Percentiles rank a stretch among this genome's conserved stretches.
These are phyloP conservation scores for Cunninghamia lanceolata DNA, from an alignment of 75 land plant species.

Conservation along the genomic window DNA sequence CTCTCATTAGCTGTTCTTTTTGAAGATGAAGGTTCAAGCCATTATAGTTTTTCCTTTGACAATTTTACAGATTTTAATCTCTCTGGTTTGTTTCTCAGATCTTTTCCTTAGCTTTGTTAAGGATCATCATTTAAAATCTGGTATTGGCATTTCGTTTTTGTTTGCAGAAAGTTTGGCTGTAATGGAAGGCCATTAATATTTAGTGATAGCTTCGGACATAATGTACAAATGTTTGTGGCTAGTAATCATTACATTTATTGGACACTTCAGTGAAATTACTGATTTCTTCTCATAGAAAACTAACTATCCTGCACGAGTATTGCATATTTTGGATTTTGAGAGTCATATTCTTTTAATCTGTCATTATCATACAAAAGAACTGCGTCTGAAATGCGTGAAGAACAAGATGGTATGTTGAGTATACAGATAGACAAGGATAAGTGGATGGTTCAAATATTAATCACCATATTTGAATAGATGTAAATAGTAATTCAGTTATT, in stretches of 20 bases:
- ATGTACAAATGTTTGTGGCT: background rate
- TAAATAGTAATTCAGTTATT: background rate
- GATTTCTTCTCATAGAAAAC: background rate
- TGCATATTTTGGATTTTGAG: slow-evolving; percentile 1
- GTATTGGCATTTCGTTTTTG: no score
- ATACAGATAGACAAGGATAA: background rate
- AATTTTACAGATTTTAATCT: no score
- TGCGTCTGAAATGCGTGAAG: background rate
- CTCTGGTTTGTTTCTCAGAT: no score
- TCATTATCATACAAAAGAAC: background rate
- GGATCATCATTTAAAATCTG: no score
- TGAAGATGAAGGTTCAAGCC: no score
- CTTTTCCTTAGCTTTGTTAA: no score
- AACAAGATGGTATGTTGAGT: background rate
- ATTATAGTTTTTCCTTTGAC: no score
- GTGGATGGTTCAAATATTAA: background rate
- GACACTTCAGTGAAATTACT: background rate
- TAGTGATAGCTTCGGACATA: no score
- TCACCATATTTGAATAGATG: background rate
- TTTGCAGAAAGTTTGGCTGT: no score
- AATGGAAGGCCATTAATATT: no score
- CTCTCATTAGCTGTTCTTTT: no score
- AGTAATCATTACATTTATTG: background rate
- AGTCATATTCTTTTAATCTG: background rate
- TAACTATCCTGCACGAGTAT: background rate